Percentiles rank a stretch among this genome's conserved stretches.
phyloP scores from a whole-genome alignment of 169 alveolate species.

The Theileria sp. region DNA sequence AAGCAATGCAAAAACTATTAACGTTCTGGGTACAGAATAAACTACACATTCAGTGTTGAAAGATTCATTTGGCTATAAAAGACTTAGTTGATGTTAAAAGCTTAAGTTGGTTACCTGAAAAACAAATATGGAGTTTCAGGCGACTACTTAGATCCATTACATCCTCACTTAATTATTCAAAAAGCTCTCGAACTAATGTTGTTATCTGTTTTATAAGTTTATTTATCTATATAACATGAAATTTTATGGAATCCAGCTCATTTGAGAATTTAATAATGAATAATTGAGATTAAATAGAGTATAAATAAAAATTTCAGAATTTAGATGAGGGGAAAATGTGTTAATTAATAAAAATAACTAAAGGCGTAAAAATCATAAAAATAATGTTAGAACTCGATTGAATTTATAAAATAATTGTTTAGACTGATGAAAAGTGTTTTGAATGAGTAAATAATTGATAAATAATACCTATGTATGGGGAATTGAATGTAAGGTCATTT shows the following conservation, averaged over 20 bases:
- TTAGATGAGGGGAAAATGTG: neutral
- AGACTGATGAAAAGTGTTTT: neutral
- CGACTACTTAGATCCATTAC: neutral
- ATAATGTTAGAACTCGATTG: neutral
- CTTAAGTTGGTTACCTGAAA: neutral
- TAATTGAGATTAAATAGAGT: neutral
- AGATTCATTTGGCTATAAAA: neutral
- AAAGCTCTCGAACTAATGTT: neutral
- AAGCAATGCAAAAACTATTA: neutral
- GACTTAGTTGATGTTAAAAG: neutral
- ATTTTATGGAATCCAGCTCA: neutral
- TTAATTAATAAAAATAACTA: neutral
- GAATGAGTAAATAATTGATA: neutral
- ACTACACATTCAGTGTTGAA: neutral
- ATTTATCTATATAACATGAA: too few species aligned
- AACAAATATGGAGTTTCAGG: neutral
- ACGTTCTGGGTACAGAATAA: neutral
- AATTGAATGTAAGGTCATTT: constrained; percentile 4
- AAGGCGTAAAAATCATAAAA: neutral
- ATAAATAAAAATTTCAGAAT: neutral
- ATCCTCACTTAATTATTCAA: neutral
- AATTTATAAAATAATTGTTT: neutral
- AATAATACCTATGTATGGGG: constrained; percentile 6
- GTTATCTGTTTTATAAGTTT: neutral
- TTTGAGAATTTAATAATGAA: neutral